A percentile compares a stretch with the other conserved stretches of the same genome.
These are phyloP conservation scores for Pseudogymnoascus destructans DNA, from an alignment of 2,329 filamentous ascomycete species.

Conservation along the genomic window DNA sequence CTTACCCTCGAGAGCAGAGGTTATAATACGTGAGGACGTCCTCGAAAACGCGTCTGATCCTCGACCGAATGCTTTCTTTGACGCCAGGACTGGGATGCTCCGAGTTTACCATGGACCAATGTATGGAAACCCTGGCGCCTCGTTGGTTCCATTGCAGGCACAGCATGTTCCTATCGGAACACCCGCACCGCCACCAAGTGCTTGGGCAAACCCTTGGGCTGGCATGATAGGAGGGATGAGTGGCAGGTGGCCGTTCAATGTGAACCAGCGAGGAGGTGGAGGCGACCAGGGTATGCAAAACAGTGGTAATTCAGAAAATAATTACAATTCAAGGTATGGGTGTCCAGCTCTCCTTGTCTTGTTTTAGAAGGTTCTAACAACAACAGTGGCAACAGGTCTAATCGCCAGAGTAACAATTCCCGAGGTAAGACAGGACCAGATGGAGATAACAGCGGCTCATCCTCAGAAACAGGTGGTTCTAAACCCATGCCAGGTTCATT, in stretches of 20 bases:
- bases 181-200: not conserved
- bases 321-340: not conserved
- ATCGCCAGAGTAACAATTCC: not conserved
- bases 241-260: not conserved
- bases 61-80: constrained; percentile 46
- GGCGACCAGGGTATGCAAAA: constrained; percentile 2
- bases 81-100: constrained; percentile 37
- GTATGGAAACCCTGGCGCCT: constrained; percentile 38
- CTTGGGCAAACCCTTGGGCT: not conserved
- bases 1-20: constrained; percentile 34
- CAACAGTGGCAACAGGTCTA: not conserved
- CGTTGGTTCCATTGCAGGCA: constrained; percentile 33
- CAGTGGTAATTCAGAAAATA: not conserved
- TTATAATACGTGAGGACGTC: constrained; percentile 42
- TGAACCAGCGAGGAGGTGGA: not conserved
- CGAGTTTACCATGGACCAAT: constrained; percentile 44
- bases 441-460: not conserved
- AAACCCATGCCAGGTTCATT: constrained; percentile 6
- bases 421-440: not conserved
- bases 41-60: constrained; percentile 40
- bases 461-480: constrained; percentile 4
- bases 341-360: not conserved
- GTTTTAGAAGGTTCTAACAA: not conserved
- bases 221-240: not conserved
- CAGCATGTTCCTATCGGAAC: constrained; percentile 20